Percentiles rank a stretch among this genome's conserved stretches.
These are phyloP conservation scores for Heliamphora pulchella DNA, from an alignment of 179 eudicot species.

Conservation along the genomic window DNA sequence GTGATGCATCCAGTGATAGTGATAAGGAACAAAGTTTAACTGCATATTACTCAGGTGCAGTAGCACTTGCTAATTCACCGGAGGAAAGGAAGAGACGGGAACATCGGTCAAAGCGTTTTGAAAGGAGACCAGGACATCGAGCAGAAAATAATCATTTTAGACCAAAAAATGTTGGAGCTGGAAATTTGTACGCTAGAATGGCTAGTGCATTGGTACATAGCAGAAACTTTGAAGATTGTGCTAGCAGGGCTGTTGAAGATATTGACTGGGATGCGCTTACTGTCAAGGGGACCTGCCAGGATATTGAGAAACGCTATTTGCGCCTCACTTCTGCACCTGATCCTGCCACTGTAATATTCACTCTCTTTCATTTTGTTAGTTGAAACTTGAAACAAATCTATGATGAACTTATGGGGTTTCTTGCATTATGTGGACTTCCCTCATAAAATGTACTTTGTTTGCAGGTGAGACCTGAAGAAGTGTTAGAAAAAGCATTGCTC, in stretches of 20 bases:
- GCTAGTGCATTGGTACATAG: constrained; percentile 56
- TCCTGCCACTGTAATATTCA: constrained; percentile 67
- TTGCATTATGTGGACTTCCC: not conserved
- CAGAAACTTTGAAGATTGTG: constrained; percentile 57
- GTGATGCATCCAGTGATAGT: constrained; percentile 80
- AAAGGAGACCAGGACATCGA: constrained; percentile 59
- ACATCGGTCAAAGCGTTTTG: constrained; percentile 83
- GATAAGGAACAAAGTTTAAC: constrained; percentile 77
- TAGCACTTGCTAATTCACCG: constrained; percentile 68
- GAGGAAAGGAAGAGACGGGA: constrained; percentile 90
- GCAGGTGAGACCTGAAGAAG: constrained; percentile 97
- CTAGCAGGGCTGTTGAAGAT: constrained; percentile 87
- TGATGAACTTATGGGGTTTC: not conserved
- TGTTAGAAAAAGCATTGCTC: constrained; percentile 67
- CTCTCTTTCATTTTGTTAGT: constrained; percentile 1
- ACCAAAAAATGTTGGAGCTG: constrained; percentile 46
- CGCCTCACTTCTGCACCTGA: constrained; percentile 97
- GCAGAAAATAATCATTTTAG: constrained; percentile 35
- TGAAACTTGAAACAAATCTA: not conserved
- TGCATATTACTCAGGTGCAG: constrained; percentile 62
- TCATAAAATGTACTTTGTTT: constrained; percentile 19
- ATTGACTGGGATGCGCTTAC: constrained; percentile 94
- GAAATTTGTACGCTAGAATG: constrained; percentile 54
- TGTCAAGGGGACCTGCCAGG: constrained; percentile 92
- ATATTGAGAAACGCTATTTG: constrained; percentile 87